A percentile compares a stretch with the other conserved stretches of the same genome.
phyloP scores from a whole-genome alignment of 2,329 filamentous ascomycete genomes.

The Zasmidium angulare region DNA sequence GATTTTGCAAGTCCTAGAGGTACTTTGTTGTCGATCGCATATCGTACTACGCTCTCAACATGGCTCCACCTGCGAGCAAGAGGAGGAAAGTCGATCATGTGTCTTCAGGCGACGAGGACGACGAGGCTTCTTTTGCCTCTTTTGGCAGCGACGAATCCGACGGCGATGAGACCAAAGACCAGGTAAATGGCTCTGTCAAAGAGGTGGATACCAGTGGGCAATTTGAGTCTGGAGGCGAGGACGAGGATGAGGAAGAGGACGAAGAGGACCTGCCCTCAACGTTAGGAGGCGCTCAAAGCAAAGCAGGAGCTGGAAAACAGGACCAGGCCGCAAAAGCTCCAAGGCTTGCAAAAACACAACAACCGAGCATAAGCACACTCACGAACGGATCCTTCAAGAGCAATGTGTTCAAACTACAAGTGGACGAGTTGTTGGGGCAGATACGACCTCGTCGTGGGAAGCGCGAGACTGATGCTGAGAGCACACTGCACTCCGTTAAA shows the following conservation, averaged over 20 bases:
- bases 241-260: constrained; percentile 16
- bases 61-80: constrained; percentile 35
- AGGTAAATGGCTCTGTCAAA: constrained; percentile 13
- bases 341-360: background rate
- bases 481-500: constrained; percentile 56
- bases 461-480: constrained; percentile 54
- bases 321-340: constrained; percentile 2
- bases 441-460: constrained; percentile 60
- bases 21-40: background rate
- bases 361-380: constrained; percentile 40
- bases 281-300: background rate
- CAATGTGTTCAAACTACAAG: constrained; percentile 66
- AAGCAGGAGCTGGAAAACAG: background rate
- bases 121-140: constrained; percentile 35
- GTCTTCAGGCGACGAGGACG: constrained; percentile 28
- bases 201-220: constrained; percentile 17
- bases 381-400: constrained; percentile 62
- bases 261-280: background rate
- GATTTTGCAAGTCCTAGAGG: background rate
- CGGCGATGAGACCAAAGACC: background rate
- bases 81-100: constrained; percentile 36
- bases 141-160: constrained; percentile 23
- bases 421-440: constrained; percentile 62
- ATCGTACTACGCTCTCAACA: constrained; percentile 16
- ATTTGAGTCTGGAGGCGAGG: constrained; percentile 13